A percentile compares a stretch with the other conserved stretches of the same genome.
phyloP scores from a whole-genome alignment of 768 basidiomycete species.

The Lactarius evosmus region DNA sequence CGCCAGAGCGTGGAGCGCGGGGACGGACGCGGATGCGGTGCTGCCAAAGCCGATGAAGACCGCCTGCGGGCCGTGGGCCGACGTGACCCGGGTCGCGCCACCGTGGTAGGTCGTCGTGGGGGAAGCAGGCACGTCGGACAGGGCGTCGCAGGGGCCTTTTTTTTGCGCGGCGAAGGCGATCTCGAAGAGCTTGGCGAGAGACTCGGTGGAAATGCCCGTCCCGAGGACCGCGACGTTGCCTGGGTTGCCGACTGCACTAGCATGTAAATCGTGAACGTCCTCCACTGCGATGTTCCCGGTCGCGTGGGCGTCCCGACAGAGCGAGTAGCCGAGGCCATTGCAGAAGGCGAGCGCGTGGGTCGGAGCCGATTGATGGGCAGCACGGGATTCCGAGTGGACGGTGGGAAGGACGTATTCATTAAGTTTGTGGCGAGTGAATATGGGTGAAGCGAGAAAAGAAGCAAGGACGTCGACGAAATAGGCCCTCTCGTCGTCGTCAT shows the following conservation, averaged over 20 bases:
- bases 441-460: constrained; percentile 77
- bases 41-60: constrained; percentile 87
- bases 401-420: constrained; percentile 70
- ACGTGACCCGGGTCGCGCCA: constrained; percentile 77
- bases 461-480: constrained; percentile 91
- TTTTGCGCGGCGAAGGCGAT: constrained; percentile 55
- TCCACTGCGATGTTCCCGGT: constrained; percentile 50
- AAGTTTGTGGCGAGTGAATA: constrained; percentile 76
- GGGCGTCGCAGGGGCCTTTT: constrained; percentile 39
- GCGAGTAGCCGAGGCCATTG: constrained; percentile 84
- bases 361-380: constrained; percentile 57
- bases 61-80: constrained; percentile 59
- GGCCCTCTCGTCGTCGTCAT: constrained; percentile 43
- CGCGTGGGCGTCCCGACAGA: constrained; percentile 73
- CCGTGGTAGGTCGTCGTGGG: constrained; percentile 65
- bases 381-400: constrained; percentile 64
- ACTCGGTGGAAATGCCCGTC: constrained; percentile 73
- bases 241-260: constrained; percentile 66
- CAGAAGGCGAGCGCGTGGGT: constrained; percentile 90
- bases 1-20: constrained; percentile 76
- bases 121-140: constrained; percentile 35
- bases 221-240: constrained; percentile 81
- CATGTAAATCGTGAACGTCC: constrained; percentile 73
- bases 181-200: constrained; percentile 63
- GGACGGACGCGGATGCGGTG: constrained; percentile 55